phyloP scores from a whole-genome alignment of 2,329 filamentous ascomycete genomes.

The Fusarium algeriense region DNA sequence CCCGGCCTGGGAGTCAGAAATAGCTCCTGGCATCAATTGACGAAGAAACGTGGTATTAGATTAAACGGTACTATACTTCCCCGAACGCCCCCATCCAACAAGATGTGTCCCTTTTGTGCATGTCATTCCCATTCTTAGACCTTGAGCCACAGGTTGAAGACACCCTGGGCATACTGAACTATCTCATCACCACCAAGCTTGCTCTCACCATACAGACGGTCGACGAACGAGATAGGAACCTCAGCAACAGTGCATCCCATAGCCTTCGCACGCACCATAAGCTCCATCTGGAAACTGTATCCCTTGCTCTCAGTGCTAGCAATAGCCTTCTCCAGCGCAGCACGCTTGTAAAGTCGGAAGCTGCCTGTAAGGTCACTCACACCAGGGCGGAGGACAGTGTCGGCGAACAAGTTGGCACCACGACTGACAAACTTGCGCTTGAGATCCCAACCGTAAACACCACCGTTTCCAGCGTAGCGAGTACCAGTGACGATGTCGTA shows the following conservation, averaged over 20 bases:
- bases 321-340: slow-evolving; percentile 90
- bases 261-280: slow-evolving; percentile 97
- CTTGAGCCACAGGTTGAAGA: slow-evolving; percentile 81
- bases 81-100: slow-evolving; percentile 49
- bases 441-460: slow-evolving; percentile 96
- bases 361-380: slow-evolving; percentile 96
- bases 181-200: slow-evolving; percentile 97
- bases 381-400: slow-evolving; percentile 91
- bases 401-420: slow-evolving; percentile 94
- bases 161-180: slow-evolving; percentile 93
- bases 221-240: slow-evolving; percentile 96
- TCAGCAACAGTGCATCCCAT: slow-evolving; percentile 96
- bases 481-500: slow-evolving; percentile 99
- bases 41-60: slow-evolving; percentile 49
- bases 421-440: slow-evolving; percentile 87
- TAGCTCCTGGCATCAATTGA: slow-evolving; percentile 1
- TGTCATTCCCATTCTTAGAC: slow-evolving; percentile 61
- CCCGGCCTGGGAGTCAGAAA: not conserved
- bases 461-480: slow-evolving; percentile 88
- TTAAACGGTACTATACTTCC: slow-evolving; percentile 50
- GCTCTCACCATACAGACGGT: slow-evolving; percentile 93
- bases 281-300: slow-evolving; percentile 99
- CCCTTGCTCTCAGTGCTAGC: slow-evolving; percentile 93
- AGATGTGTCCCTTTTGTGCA: slow-evolving; percentile 42
- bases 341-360: slow-evolving; percentile 94